phyloP scores from a whole-genome alignment of 345 rosid species.

The Geranium brycei region DNA sequence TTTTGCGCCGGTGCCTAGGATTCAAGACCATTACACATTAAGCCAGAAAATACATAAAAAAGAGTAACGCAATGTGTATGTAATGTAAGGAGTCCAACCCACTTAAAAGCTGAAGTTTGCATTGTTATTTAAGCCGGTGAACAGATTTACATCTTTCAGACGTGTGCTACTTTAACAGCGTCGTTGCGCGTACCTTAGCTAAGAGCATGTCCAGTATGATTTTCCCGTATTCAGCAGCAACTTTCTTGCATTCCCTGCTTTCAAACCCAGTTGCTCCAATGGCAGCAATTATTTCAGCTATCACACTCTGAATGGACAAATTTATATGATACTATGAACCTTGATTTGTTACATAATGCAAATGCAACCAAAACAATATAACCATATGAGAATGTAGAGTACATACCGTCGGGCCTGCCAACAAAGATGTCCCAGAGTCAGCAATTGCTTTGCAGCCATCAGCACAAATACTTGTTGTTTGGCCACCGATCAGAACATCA shows the following conservation, averaged over 20 bases:
- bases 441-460: constrained; percentile 68
- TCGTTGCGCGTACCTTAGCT: constrained; percentile 29
- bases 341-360: neutral
- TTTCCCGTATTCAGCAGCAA: constrained; percentile 58
- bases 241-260: constrained; percentile 60
- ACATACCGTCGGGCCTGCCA: constrained; percentile 77
- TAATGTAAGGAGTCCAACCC: too few species aligned
- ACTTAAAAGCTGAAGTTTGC: too few species aligned
- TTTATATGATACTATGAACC: neutral
- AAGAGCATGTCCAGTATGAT: constrained; percentile 49
- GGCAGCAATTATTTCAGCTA: constrained; percentile 70
- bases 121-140: too few species aligned
- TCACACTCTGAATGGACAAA: constrained; percentile 28
- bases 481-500: constrained; percentile 64
- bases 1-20: constrained; percentile 51
- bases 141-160: too few species aligned
- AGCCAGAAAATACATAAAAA: neutral
- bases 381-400: neutral
- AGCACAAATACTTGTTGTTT: constrained; percentile 50
- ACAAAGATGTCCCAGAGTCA: constrained; percentile 83
- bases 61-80: neutral
- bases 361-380: neutral
- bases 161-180: too few species aligned
- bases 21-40: neutral
- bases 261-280: constrained; percentile 71